These are phyloP conservation scores for Sporobolomyces phaffii DNA, from an alignment of 768 basidiomycete genomes.

Conservation along the genomic window DNA sequence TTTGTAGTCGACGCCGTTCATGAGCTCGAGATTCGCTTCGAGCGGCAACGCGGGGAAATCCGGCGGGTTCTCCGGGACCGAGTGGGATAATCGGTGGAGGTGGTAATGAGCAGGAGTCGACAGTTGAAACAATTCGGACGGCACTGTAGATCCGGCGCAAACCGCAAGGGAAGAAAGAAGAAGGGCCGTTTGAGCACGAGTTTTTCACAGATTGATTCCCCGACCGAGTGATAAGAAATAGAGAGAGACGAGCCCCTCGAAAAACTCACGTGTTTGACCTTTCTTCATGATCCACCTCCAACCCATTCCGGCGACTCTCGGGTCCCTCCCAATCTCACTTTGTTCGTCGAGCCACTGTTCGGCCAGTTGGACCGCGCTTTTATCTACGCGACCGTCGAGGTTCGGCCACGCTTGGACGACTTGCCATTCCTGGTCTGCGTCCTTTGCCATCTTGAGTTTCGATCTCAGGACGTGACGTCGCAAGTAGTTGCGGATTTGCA, in stretches of 20 bases:
- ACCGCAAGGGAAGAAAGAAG: neutral
- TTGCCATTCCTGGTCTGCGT: slow-evolving; percentile 70
- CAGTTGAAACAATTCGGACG: slow-evolving; percentile 15
- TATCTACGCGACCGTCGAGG: neutral
- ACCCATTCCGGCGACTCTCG: slow-evolving; percentile 23
- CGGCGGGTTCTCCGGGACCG: slow-evolving; percentile 75
- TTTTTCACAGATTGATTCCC: no score
- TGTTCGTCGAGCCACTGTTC: slow-evolving; percentile 16
- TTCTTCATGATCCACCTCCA: slow-evolving; percentile 13
- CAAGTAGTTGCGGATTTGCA: slow-evolving; percentile 62
- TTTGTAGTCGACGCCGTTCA: slow-evolving; percentile 93
- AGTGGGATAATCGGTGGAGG: slow-evolving; percentile 69
- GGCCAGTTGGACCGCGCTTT: slow-evolving; percentile 26
- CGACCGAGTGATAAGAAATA: no score
- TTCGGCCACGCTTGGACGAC: slow-evolving; percentile 70
- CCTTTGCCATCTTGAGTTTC: slow-evolving; percentile 68
- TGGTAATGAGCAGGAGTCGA: slow-evolving; percentile 51
- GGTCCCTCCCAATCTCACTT: slow-evolving; percentile 5
- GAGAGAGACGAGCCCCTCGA: no score
- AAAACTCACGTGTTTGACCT: slow-evolving; percentile 66
- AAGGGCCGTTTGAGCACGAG: no score
- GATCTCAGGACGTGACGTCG: slow-evolving; percentile 81
- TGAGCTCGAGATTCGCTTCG: slow-evolving; percentile 88
- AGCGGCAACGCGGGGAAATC: slow-evolving; percentile 88
- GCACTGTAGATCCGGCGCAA: slow-evolving; percentile 16